Percentiles rank a stretch among this genome's conserved stretches.
Evolutionary conservation across 495 filamentous ascomycete species (phyloP).

Genomic region (Penicillium psychrofluorescens): DNA sequence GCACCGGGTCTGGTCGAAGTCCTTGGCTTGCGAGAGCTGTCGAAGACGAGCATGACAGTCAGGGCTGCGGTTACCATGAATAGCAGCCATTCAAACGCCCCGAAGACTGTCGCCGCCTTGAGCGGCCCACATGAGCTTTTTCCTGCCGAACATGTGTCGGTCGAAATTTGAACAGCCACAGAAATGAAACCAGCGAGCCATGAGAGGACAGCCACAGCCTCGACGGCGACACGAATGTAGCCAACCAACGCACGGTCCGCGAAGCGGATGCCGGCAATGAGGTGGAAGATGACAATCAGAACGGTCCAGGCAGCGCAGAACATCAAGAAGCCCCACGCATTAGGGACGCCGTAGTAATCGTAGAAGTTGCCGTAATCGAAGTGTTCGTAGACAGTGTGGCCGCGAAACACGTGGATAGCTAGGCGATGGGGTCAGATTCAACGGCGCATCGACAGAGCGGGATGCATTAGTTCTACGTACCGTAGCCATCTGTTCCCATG

Average conservation of each 20-base stretch:
- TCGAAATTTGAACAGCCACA: slow-evolving; percentile 12
- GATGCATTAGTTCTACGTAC: slow-evolving; percentile 13
- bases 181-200: slow-evolving; percentile 25
- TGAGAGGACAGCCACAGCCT: slow-evolving; percentile 20
- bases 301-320: slow-evolving; percentile 22
- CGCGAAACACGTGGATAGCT: slow-evolving; percentile 20
- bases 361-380: slow-evolving; percentile 18
- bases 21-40: neutral
- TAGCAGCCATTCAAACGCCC: slow-evolving; percentile 19
- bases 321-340: slow-evolving; percentile 22
- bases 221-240: slow-evolving; percentile 14
- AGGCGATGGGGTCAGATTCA: slow-evolving; percentile 14
- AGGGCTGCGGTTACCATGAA: slow-evolving; percentile 18
- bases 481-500: slow-evolving; percentile 21
- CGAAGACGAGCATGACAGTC: slow-evolving; percentile 14
- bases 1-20: no score
- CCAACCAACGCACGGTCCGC: slow-evolving; percentile 12
- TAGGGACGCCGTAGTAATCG: slow-evolving; percentile 17
- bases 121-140: slow-evolving; percentile 12
- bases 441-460: slow-evolving; percentile 6
- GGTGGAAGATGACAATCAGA: slow-evolving; percentile 13
- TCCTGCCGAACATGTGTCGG: slow-evolving; percentile 1
- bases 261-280: slow-evolving; percentile 13
- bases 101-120: slow-evolving; percentile 19
- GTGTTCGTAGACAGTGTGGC: slow-evolving; percentile 16